Conservation (phyloP, 2,329 filamentous ascomycete genomes). For the Endothia cerciana region DNA sequence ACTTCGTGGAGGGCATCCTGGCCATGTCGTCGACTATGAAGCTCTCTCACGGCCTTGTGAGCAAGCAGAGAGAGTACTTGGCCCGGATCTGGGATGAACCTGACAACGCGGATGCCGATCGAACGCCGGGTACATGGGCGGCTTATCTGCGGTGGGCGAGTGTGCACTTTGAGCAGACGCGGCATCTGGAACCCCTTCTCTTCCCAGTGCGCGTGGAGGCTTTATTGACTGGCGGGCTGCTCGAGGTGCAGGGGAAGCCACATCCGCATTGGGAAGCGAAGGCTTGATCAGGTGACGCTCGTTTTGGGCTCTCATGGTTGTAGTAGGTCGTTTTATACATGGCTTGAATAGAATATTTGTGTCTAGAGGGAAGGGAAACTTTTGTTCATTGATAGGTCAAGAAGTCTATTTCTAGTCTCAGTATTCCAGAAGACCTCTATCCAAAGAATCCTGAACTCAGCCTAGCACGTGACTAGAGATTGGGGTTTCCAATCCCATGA, state of each 20-base stretch:
- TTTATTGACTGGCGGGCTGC: background rate
- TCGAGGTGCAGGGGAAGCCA: conserved; percentile 1
- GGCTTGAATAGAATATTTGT: background rate
- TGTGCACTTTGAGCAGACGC: conserved; percentile 1
- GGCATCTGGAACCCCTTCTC: background rate
- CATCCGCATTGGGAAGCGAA: background rate
- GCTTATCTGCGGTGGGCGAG: conserved; percentile 2
- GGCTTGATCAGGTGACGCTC: background rate
- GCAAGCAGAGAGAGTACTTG: conserved; percentile 2
- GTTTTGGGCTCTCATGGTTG: background rate
- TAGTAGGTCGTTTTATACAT: background rate
- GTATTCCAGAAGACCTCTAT: background rate
- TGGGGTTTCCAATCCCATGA: background rate
- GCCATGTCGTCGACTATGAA: conserved; percentile 18
- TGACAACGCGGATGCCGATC: conserved; percentile 10
- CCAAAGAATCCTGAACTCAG: background rate
- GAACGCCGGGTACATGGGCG: conserved; percentile 10
- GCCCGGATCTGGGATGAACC: conserved; percentile 18
- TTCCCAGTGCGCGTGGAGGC: background rate
- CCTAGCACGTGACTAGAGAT: background rate
- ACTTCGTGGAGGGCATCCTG: conserved; percentile 24
- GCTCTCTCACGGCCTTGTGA: conserved; percentile 15
- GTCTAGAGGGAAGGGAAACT: background rate
- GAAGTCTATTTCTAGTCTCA: background rate
- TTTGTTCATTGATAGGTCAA: background rate